Conservation (phyloP, 2,329 filamentous ascomycete genomes). For the Daldinia sp. region DNA sequence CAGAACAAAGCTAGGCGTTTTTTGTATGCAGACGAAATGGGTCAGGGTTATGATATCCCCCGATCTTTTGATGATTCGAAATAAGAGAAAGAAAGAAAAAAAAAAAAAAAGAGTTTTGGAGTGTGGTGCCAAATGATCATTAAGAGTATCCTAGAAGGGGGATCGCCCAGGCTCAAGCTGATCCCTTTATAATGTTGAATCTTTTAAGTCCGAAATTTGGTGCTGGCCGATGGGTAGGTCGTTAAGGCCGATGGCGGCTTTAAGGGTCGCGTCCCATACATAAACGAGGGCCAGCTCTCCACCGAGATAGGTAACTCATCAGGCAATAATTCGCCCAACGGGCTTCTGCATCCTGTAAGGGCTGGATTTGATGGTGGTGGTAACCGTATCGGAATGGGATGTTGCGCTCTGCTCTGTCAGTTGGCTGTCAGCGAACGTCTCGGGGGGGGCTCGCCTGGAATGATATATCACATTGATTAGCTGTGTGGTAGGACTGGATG, state of each 20-base stretch:
- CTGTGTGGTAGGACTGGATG: neutral
- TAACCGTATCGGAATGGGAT: neutral
- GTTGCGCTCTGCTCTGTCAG: neutral
- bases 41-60: neutral
- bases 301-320: neutral
- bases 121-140: neutral
- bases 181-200: neutral
- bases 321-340: neutral
- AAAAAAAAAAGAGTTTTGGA: neutral
- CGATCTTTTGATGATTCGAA: neutral
- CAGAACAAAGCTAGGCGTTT: slow-evolving; percentile 1
- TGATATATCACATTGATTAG: neutral
- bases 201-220: slow-evolving; percentile 7
- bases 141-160: neutral
- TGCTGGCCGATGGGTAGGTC: neutral
- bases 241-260: slow-evolving; percentile 6
- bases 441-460: neutral
- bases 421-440: neutral
- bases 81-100: neutral
- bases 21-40: slow-evolving; percentile 5
- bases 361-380: neutral
- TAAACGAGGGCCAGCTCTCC: neutral
- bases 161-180: neutral
- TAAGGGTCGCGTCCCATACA: neutral
- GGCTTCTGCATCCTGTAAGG: neutral